Evolutionary conservation across 2,329 filamentous ascomycete species (phyloP).

Genomic region (Lachnellula arida): DNA sequence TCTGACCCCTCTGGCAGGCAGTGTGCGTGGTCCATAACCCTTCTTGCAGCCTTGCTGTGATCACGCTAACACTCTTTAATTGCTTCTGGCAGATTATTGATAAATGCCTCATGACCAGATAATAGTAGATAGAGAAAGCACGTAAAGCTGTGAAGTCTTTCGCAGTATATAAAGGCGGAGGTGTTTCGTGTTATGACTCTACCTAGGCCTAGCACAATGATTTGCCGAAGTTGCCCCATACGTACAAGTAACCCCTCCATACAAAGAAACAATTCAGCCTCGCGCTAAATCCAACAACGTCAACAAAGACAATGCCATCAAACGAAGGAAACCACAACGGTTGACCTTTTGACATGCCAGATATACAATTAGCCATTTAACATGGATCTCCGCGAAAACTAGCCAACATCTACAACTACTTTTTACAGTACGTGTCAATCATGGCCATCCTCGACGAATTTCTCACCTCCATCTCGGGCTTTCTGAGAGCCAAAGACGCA

Average conservation of each 20-base stretch:
- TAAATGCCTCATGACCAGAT: no score
- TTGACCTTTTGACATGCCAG: neutral
- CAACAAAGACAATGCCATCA: neutral
- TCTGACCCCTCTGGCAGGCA: no score
- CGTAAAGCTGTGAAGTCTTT: no score
- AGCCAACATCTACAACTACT: neutral
- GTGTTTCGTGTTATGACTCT: no score
- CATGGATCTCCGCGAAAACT: neutral
- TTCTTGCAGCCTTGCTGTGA: no score
- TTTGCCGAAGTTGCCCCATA: no score
- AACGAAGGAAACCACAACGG: neutral
- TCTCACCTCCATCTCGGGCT: slow-evolving; percentile 56
- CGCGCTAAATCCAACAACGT: neutral
- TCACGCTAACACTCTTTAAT: no score
- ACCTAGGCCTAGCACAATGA: no score
- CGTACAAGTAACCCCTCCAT: neutral
- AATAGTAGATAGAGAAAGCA: no score
- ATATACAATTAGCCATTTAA: neutral
- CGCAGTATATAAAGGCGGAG: no score
- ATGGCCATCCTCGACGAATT: slow-evolving; percentile 67
- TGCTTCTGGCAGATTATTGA: no score
- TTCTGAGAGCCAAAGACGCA: slow-evolving; percentile 61
- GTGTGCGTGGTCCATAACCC: no score
- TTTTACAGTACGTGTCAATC: neutral
- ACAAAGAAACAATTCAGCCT: neutral